Base-by-base conservation (phyloP, 108 stramenopile species). In the Bacterosira constricta region DNA sequence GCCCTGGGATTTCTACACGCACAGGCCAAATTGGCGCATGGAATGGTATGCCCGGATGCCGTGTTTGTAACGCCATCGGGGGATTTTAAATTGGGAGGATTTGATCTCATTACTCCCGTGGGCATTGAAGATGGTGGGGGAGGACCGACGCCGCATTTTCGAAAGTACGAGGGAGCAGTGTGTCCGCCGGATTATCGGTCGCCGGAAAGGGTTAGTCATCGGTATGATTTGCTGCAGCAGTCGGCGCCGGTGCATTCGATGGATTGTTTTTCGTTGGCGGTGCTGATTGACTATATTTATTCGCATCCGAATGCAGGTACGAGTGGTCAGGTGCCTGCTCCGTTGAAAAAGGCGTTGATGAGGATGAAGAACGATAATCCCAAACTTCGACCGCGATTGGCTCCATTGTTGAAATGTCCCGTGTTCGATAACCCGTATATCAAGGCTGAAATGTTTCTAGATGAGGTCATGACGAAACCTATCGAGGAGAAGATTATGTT, bases 11-110 rank as follows among this genome's bases (percentile, higher is more conserved):
- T 96, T 63, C 36, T 93, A 20, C 91, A 93, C 70, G 71, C 72
- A 8, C 88, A 89, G 18, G 91, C 92, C 55, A 88, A 91, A 52
- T 59, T 96, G 41, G 75, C 89, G 17, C 95, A 93, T 74, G 89
- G 90, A 13, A 86, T 81, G 56, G 42, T 96, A 7, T 80, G 71
- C 44, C 90, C 90, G 6, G 62, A 75, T 13, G 80, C 87, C 11
- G 79, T 91, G 37, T 96, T 77, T 58, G 95, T 96, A 11, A 96
- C 92, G 8, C 84, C 78, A 12, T 71, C 83, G 30, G 95, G 94
- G 11, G 95, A 96, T 67, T 92, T 91, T 65, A 96, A 96, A 64
- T 62, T 96, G 12, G 91, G 86, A 68, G 88, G 86, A 35, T 96
- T 90, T 74, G 79, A 77, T 51, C 44, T 95, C 6, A 66, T 67